A percentile compares a stretch with the other conserved stretches of the same genome.
These are phyloP conservation scores for Aspergillus taichungensis DNA, from an alignment of 495 filamentous ascomycete species.

Conservation along the genomic window DNA sequence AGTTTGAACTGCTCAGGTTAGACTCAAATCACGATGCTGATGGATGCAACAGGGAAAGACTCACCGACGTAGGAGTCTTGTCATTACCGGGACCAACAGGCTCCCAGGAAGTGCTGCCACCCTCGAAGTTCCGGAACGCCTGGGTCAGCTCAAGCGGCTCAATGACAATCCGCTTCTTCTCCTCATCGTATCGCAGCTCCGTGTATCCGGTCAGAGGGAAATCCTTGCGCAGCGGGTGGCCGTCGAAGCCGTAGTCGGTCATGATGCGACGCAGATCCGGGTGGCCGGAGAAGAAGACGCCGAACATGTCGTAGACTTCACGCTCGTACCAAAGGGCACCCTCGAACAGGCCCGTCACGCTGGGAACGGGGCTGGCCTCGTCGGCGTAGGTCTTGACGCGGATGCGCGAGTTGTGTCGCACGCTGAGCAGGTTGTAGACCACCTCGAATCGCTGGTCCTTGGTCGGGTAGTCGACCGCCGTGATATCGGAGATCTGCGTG, in stretches of 20 bases:
- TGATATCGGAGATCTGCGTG: conserved; percentile 87
- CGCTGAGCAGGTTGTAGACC: conserved; percentile 93
- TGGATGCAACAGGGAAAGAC: too few species aligned
- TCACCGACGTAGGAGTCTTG: conserved; percentile 66
- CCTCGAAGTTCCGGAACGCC: conserved; percentile 98
- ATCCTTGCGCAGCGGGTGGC: conserved; percentile 94
- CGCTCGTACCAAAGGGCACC: conserved; percentile 99
- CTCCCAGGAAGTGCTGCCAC: conserved; percentile 68
- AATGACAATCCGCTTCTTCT: conserved; percentile 98
- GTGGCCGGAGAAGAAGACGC: conserved; percentile 92
- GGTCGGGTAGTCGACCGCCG: conserved; percentile 91
- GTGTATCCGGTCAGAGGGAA: conserved; percentile 98
- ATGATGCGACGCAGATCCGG: conserved; percentile 96
- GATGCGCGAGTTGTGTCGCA: conserved; percentile 92
- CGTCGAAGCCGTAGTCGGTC: conserved; percentile 99
- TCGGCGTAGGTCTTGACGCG: conserved; percentile 98
- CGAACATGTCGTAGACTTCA: conserved; percentile 96
- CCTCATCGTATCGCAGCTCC: conserved; percentile 94
- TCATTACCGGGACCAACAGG: conserved; percentile 78
- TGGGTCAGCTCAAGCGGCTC: conserved; percentile 97
- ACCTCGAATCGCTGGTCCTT: conserved; percentile 92
- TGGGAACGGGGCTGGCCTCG: conserved; percentile 90
- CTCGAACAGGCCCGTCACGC: conserved; percentile 75
- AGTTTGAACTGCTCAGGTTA: conserved; percentile 62
- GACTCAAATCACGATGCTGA: too few species aligned